A percentile compares a stretch with the other conserved stretches of the same genome.
Evolutionary conservation across 345 rosid species (phyloP).

Genomic region (Anacardium occidentale): DNA sequence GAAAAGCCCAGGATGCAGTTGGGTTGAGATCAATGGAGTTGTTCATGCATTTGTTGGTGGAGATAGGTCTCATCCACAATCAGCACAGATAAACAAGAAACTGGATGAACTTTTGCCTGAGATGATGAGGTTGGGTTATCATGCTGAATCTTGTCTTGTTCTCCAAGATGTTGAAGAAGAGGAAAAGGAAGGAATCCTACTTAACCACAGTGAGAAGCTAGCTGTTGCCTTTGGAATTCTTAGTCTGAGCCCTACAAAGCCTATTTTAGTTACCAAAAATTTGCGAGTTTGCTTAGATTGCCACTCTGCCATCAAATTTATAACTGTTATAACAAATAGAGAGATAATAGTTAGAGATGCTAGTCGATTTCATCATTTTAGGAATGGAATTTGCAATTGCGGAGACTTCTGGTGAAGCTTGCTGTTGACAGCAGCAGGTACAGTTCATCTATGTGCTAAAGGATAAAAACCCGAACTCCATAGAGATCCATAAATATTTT

Average conservation of each 20-base stretch:
- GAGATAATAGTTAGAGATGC: conserved; percentile 38
- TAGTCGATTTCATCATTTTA: conserved; percentile 34
- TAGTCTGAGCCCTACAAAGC: conserved; percentile 24
- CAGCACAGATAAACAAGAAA: conserved; percentile 28
- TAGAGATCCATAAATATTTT: too few species aligned
- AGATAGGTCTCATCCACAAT: conserved; percentile 37
- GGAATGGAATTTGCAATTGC: conserved; percentile 30
- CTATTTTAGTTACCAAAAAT: conserved; percentile 34
- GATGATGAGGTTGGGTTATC: conserved; percentile 33
- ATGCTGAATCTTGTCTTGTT: conserved; percentile 27
- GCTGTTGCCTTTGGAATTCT: conserved; percentile 37
- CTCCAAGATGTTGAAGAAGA: conserved; percentile 39
- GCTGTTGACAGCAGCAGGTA: neutral
- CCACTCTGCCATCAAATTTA: conserved; percentile 44
- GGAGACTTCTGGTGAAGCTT: conserved; percentile 30
- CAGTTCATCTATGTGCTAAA: too few species aligned
- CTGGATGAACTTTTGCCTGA: conserved; percentile 20
- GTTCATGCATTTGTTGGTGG: conserved; percentile 39
- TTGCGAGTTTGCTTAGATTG: conserved; percentile 37
- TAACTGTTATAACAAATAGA: conserved; percentile 49
- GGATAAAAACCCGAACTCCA: too few species aligned
- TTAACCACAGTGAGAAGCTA: conserved; percentile 33
- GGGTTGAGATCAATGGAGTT: conserved; percentile 25
- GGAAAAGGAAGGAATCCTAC: conserved; percentile 35
- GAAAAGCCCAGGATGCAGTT: conserved; percentile 15